Evolutionary conservation across 306 rosid genomes (phyloP), one percentile per base, ranked within the genome.

Genomic region (Canavalia ensiformis): DNA sequence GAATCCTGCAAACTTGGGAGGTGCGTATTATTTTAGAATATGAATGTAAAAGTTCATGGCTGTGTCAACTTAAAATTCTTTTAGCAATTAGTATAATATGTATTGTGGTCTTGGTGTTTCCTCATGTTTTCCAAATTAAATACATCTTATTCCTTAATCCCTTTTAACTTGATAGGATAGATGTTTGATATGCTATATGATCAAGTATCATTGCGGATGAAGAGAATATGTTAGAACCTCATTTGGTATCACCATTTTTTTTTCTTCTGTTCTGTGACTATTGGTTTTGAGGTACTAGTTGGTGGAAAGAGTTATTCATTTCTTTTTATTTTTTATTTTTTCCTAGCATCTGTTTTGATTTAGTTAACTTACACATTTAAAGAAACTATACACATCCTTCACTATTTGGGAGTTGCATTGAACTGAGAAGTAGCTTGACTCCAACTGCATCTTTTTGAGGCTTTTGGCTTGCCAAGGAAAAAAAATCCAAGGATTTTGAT

Each of bases 1-100:
- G 52, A 92, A 90, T 85, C 87, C 97, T 6, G 45, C 89, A 67
- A 89, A 89, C 85, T 86, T 92, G 88, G 94, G 91, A 90, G 97
- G 97, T 92, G 90, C 74, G 92, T 86, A 86, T 82, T 86, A 62
- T 78, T 45, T 74, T 83, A 76, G 79, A 80, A 57, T 72, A 75
- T 55, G 66, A 71, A 55, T 49, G 77, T 83, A 82, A 80, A 86
- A 80, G 30, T 78, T 58, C 46, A 50, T 47, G 66, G 80, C 78
- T 86, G 55, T 75, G 71, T 82, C 18, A 44, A 55, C 80, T 67
- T 54, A 12, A 78, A 37, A 68, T 72, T 81, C 63, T 70, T 80
- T 49, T 58, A 55, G 55, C 75, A 42, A 51, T 35, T 57, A 56
- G 58, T 68, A 35, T 56, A 44, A 71, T 45, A 34, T 87, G 62